Evolutionary conservation across 192 early-diverging fungal species (phyloP).

Genomic region (Fimicolochytrium jonesii): DNA sequence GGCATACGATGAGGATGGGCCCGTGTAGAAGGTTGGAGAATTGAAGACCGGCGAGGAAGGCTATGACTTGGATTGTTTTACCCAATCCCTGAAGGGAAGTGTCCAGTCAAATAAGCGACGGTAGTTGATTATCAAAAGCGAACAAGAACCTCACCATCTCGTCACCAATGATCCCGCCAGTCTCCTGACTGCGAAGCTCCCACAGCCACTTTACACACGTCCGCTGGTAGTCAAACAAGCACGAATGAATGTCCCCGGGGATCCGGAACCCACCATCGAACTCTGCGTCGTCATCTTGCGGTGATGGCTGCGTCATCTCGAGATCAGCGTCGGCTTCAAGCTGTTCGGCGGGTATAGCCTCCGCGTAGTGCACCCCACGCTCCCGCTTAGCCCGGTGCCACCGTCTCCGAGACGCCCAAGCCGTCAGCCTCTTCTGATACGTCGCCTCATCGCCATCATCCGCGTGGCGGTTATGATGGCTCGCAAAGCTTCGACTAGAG

Average conservation of each 20-base stretch:
- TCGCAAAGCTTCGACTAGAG: too few species aligned
- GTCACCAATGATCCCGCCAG: constrained; percentile 90
- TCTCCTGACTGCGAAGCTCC: constrained; percentile 80
- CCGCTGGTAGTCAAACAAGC: constrained; percentile 88
- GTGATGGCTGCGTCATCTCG: constrained; percentile 51
- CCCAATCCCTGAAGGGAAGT: constrained; percentile 68
- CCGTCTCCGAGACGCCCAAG: constrained; percentile 50
- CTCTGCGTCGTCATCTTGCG: constrained; percentile 46
- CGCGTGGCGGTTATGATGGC: constrained; percentile 26
- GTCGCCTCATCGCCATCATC: constrained; percentile 67
- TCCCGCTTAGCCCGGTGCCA: neutral
- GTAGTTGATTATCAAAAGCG: too few species aligned
- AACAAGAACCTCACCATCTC: too few species aligned
- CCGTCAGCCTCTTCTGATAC: constrained; percentile 48
- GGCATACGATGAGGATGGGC: constrained; percentile 64
- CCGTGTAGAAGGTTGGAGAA: constrained; percentile 62
- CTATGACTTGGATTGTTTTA: constrained; percentile 87
- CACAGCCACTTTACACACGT: constrained; percentile 83
- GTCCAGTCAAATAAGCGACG: too few species aligned
- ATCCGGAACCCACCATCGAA: constrained; percentile 52
- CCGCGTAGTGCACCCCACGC: neutral
- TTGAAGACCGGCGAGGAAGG: constrained; percentile 75
- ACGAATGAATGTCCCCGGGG: constrained; percentile 75
- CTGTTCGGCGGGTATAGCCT: neutral
- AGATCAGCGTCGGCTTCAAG: constrained; percentile 29